phyloP scores from a whole-genome alignment of 768 basidiomycete genomes.

The Terana coerulea region DNA sequence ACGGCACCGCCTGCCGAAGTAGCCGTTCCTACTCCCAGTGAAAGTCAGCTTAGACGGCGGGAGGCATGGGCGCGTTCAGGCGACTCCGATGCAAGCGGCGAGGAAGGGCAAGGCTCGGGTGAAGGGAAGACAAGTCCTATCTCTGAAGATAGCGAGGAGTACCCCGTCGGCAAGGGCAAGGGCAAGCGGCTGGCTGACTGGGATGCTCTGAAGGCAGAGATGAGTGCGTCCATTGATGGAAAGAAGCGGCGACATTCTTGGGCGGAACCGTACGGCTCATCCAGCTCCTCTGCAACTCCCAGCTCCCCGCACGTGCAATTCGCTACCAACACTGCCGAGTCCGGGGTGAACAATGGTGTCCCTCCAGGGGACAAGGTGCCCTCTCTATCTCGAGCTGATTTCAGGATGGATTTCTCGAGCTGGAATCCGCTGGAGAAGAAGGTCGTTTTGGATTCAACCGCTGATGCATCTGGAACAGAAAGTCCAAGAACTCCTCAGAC shows the following conservation, averaged over 20 bases:
- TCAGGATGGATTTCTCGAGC: constrained; percentile 7
- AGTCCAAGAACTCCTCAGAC: not conserved
- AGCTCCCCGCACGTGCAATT: too few relatives aligned
- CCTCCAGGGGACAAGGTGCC: not conserved
- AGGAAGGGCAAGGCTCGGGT: not conserved
- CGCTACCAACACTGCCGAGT: too few relatives aligned
- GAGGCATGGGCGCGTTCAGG: not conserved
- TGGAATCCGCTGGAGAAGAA: constrained; percentile 4
- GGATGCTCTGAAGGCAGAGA: not conserved
- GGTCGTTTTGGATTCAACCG: too few relatives aligned
- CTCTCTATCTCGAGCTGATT: not conserved
- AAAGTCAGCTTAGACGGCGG: too few relatives aligned
- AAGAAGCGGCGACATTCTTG: constrained; percentile 7
- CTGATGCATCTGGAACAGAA: too few relatives aligned
- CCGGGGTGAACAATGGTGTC: too few relatives aligned
- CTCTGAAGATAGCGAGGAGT: too few relatives aligned
- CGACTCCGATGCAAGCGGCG: not conserved
- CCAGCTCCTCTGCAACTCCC: too few relatives aligned
- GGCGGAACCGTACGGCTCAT: constrained; percentile 3
- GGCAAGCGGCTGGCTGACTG: constrained; percentile 2
- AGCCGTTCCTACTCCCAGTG: not conserved
- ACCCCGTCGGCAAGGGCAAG: constrained; percentile 12
- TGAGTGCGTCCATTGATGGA: not conserved
- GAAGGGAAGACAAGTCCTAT: too few relatives aligned
- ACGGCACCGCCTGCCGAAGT: not conserved